Evolutionary conservation across 306 rosid species (phyloP).

Genomic region (Leucaena leucocephala): DNA sequence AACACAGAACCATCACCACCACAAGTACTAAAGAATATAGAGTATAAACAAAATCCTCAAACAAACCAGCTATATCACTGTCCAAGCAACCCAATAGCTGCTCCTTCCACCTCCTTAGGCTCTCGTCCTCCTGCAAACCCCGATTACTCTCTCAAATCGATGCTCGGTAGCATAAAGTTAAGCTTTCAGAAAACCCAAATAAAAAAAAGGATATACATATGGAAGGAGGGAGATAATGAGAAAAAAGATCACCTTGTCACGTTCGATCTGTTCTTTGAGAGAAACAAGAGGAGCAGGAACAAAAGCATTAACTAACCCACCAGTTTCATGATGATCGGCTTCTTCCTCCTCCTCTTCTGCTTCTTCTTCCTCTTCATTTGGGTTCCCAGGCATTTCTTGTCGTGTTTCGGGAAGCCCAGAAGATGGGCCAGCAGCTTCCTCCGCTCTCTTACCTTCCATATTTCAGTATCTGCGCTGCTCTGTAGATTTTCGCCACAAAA

Average conservation of each 20-base stretch:
- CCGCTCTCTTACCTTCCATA: conserved; percentile 70
- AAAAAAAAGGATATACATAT: not conserved
- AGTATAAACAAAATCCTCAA: conserved; percentile 31
- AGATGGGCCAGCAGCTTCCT: conserved; percentile 74
- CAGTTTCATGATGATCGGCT: conserved; percentile 35
- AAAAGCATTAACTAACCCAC: conserved; percentile 46
- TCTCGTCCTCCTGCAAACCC: conserved; percentile 81
- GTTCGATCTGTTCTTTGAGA: conserved; percentile 94
- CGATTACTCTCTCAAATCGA: conserved; percentile 32
- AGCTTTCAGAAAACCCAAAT: conserved; percentile 33
- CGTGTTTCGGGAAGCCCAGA: conserved; percentile 42
- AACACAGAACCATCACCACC: conserved; percentile 20
- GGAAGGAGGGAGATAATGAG: not conserved
- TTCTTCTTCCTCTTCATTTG: conserved; percentile 25
- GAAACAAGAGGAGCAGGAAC: conserved; percentile 88
- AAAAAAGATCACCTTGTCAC: conserved; percentile 67
- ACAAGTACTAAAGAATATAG: not conserved
- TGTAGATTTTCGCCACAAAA: conserved; percentile 6
- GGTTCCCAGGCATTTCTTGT: conserved; percentile 47
- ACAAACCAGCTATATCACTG: conserved; percentile 77
- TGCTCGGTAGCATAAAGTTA: not conserved
- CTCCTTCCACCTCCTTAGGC: conserved; percentile 99
- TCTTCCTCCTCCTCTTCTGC: conserved; percentile 41
- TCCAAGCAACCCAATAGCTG: conserved; percentile 92
- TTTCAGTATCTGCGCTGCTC: not conserved